Conservation (phyloP, 805 yeast species). For the Scheffersomyces coipomensis region DNA sequence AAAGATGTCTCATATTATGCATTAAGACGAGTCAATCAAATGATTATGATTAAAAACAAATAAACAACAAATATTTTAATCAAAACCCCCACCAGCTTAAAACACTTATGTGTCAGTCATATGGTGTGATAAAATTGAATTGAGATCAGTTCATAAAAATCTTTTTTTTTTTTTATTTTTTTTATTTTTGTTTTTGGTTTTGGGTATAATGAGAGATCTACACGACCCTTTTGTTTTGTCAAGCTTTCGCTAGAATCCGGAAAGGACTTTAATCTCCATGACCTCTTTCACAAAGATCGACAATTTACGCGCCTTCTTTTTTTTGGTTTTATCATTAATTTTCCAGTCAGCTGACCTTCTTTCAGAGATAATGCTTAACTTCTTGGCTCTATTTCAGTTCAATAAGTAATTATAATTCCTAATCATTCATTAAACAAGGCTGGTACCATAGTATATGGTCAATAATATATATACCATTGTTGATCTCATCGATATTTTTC, state of each 20-base stretch:
- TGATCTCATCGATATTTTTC: no score
- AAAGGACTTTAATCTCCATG: not conserved
- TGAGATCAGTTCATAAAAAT: constrained; percentile 1
- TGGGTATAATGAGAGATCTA: not conserved
- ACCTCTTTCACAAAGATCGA: not conserved
- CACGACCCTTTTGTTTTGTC: not conserved
- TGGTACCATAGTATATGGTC: no score
- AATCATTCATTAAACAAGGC: not conserved
- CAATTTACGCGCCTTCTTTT: no score
- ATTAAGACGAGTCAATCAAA: no score
- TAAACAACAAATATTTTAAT: no score
- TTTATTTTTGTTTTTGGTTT: not conserved
- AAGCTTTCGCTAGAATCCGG: not conserved
- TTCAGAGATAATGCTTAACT: not conserved
- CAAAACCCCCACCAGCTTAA: no score
- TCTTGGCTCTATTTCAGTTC: not conserved
- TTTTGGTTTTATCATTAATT: no score
- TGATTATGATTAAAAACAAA: no score
- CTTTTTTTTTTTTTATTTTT: not conserved
- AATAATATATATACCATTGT: no score
- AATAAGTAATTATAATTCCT: no score
- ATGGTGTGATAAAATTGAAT: constrained; percentile 1
- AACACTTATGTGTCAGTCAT: no score
- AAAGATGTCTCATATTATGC: no score
- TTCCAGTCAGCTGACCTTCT: not conserved